phyloP scores from a whole-genome alignment of 306 rosid genomes.

The Hippophae rhamnoides region DNA sequence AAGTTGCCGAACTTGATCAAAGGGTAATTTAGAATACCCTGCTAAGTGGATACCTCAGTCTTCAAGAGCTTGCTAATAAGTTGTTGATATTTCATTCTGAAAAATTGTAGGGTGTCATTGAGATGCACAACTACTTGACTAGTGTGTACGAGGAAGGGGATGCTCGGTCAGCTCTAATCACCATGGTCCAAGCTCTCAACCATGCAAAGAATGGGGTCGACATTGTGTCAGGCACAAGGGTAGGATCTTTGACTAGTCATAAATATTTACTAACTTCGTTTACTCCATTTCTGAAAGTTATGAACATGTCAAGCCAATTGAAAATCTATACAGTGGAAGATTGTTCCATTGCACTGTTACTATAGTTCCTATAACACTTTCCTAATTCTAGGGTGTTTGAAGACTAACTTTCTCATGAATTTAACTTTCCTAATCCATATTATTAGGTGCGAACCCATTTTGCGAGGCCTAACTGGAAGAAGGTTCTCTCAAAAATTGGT shows the following conservation, averaged over 20 bases:
- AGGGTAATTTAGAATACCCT: constrained; percentile 41
- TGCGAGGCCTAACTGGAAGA: constrained; percentile 99
- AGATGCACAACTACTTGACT: constrained; percentile 99
- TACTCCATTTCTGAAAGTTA: too few relatives aligned
- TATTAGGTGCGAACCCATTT: constrained; percentile 90
- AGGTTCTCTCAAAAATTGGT: constrained; percentile 77
- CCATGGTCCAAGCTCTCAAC: constrained; percentile 99
- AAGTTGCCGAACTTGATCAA: constrained; percentile 92
- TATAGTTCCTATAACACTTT: too few relatives aligned
- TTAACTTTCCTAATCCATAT: neutral
- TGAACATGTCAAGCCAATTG: too few relatives aligned
- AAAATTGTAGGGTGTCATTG: constrained; percentile 76
- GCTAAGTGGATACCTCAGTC: constrained; percentile 1
- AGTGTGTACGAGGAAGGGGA: constrained; percentile 99
- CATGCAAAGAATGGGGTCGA: constrained; percentile 99
- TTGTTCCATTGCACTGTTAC: too few relatives aligned
- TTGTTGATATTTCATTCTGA: neutral
- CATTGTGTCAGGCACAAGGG: constrained; percentile 95
- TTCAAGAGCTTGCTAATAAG: neutral
- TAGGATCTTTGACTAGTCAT: constrained; percentile 17
- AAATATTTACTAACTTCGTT: neutral
- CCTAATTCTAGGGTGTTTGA: too few relatives aligned
- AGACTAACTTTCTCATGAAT: neutral
- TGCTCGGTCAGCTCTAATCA: constrained; percentile 95
- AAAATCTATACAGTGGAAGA: too few relatives aligned